These are phyloP conservation scores for Hanseniaspora lachancei DNA, from an alignment of 805 yeast genomes.

Conservation along the genomic window DNA sequence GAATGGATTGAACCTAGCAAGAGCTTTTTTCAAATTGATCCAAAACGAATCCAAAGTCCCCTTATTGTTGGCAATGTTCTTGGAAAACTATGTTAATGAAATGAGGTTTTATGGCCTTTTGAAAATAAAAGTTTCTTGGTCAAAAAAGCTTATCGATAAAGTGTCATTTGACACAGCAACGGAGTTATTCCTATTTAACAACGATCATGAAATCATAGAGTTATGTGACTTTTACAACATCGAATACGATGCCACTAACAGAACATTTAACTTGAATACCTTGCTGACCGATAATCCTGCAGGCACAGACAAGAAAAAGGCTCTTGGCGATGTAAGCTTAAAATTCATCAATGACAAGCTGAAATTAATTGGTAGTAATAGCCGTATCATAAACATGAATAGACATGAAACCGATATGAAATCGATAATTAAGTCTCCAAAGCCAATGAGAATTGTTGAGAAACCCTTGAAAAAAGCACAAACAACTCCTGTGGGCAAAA, in stretches of 20 bases:
- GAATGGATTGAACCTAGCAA: slow-evolving; percentile 49
- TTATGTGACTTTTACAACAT: slow-evolving; percentile 58
- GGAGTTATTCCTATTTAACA: slow-evolving; percentile 53
- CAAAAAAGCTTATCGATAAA: slow-evolving; percentile 51
- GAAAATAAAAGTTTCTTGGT: slow-evolving; percentile 51
- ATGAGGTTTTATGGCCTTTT: slow-evolving; percentile 61
- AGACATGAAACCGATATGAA: not conserved
- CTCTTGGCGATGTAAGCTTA: slow-evolving; percentile 38
- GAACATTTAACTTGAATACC: slow-evolving; percentile 34
- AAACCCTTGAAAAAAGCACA: not conserved
- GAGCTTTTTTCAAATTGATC: slow-evolving; percentile 49
- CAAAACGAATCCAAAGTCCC: slow-evolving; percentile 40
- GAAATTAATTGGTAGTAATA: not conserved
- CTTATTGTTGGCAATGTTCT: slow-evolving; percentile 53
- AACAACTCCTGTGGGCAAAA: slow-evolving; percentile 2
- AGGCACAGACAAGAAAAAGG: slow-evolving; percentile 25
- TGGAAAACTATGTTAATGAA: slow-evolving; percentile 72
- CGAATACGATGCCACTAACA: slow-evolving; percentile 28
- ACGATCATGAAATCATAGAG: slow-evolving; percentile 35
- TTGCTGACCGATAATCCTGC: slow-evolving; percentile 29
- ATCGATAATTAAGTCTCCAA: not conserved
- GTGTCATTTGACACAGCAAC: slow-evolving; percentile 38
- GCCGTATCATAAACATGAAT: not conserved
- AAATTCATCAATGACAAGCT: slow-evolving; percentile 31
- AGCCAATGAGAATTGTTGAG: not conserved